phyloP scores from a whole-genome alignment of 2,329 filamentous ascomycete genomes.

The Aspergillus jensenii region DNA sequence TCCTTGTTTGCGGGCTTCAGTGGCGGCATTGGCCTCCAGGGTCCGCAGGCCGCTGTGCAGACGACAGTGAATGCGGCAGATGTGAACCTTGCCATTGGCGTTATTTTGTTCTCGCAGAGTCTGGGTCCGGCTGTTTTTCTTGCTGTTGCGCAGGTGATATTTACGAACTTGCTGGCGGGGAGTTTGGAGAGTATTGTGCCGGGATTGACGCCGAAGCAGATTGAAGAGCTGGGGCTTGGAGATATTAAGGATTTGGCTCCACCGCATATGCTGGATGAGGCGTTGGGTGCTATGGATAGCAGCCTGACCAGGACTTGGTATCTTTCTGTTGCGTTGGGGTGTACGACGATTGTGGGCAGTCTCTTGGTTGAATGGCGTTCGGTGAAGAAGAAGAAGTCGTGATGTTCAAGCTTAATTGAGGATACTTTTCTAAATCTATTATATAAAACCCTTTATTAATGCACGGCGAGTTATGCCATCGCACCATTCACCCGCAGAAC shows the following conservation, averaged over 20 bases:
- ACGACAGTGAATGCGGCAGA: constrained; percentile 27
- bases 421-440: neutral
- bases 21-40: constrained; percentile 33
- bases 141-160: constrained; percentile 53
- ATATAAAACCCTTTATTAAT: neutral
- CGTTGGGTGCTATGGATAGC: constrained; percentile 21
- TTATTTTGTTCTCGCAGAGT: constrained; percentile 39
- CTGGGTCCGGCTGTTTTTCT: constrained; percentile 50
- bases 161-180: constrained; percentile 47
- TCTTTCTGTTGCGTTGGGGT: constrained; percentile 21
- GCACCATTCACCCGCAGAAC: constrained; percentile 48
- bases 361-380: constrained; percentile 27
- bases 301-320: constrained; percentile 25
- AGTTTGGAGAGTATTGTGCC: constrained; percentile 10
- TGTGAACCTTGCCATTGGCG: constrained; percentile 26
- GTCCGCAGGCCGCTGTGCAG: constrained; percentile 30
- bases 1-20: constrained; percentile 29
- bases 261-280: constrained; percentile 4
- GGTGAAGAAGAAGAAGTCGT: constrained; percentile 24
- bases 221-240: neutral
- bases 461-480: constrained; percentile 17
- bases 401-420: neutral
- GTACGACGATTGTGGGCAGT: constrained; percentile 23
- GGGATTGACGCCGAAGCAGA: neutral
- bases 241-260: neutral